phyloP scores from a whole-genome alignment of 2,329 filamentous ascomycete genomes.

The Alternaria gaisen region DNA sequence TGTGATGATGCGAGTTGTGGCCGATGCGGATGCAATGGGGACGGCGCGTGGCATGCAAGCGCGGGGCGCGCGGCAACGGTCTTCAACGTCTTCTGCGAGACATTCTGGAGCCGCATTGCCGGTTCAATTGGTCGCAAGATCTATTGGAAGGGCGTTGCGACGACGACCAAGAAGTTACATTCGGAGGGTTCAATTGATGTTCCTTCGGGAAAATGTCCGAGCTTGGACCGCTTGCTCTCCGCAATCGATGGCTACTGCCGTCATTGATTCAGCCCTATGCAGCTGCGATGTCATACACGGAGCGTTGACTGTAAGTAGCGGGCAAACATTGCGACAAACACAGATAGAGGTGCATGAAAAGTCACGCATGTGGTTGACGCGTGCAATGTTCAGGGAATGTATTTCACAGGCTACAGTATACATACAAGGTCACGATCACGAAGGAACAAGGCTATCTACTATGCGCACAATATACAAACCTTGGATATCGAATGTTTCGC shows the following conservation, averaged over 20 bases:
- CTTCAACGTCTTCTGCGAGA: slow-evolving; percentile 43
- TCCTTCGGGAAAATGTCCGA: slow-evolving; percentile 16
- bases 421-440: slow-evolving; percentile 17
- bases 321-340: not conserved
- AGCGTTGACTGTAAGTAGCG: not conserved
- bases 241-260: slow-evolving; percentile 10
- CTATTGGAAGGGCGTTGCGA: slow-evolving; percentile 8
- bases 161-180: slow-evolving; percentile 12
- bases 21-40: slow-evolving; percentile 3
- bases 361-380: not conserved
- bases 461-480: slow-evolving; percentile 20
- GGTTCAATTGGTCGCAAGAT: slow-evolving; percentile 26
- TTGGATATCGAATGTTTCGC: slow-evolving; percentile 15
- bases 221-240: slow-evolving; percentile 15
- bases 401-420: slow-evolving; percentile 6
- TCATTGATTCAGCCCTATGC: slow-evolving; percentile 24
- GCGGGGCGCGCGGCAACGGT: slow-evolving; percentile 29
- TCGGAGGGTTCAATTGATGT: slow-evolving; percentile 1
- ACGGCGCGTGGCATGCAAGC: slow-evolving; percentile 29
- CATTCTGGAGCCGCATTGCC: slow-evolving; percentile 52
- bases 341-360: not conserved
- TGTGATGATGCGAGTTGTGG: slow-evolving; percentile 30
- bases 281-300: slow-evolving; percentile 11
- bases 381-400: not conserved
- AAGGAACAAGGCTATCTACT: slow-evolving; percentile 9